These are phyloP conservation scores for Neurospora sp. DNA, from an alignment of 495 filamentous ascomycete species.

Conservation along the genomic window DNA sequence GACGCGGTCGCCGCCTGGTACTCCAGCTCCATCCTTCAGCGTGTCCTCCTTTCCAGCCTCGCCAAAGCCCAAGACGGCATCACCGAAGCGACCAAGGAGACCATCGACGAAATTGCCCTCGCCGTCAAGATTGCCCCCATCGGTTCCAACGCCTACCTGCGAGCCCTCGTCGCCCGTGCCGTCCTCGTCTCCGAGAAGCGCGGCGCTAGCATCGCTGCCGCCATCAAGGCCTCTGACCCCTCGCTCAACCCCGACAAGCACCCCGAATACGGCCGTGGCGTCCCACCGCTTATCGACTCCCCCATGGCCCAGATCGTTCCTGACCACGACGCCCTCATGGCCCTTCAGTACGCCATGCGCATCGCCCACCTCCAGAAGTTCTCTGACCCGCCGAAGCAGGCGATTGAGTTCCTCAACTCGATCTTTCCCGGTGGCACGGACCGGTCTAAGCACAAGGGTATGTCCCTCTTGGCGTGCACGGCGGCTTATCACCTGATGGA, in stretches of 20 bases:
- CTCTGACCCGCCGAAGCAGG: conserved; percentile 28
- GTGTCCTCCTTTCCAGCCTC: conserved; percentile 52
- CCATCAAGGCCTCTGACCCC: conserved; percentile 42
- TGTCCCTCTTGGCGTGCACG: conserved; percentile 65
- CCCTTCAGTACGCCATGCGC: conserved; percentile 74
- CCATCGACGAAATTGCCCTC: conserved; percentile 49
- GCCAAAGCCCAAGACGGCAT: conserved; percentile 28
- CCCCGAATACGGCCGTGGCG: conserved; percentile 11
- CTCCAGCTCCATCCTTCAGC: conserved; percentile 66
- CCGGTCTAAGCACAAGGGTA: conserved; percentile 33
- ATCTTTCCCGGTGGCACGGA: conserved; percentile 21
- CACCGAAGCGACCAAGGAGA: conserved; percentile 22
- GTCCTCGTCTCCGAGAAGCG: conserved; percentile 45
- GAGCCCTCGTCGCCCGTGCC: conserved; percentile 66
- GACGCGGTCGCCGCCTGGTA: conserved; percentile 90
- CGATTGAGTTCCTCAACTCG: conserved; percentile 36
- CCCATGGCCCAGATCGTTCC: conserved; percentile 23
- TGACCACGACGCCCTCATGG: conserved; percentile 55
- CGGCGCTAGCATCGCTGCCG: conserved; percentile 43
- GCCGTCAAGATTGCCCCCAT: conserved; percentile 70
- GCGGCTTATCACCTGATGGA: conserved; percentile 65
- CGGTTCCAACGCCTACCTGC: conserved; percentile 61
- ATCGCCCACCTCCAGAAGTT: conserved; percentile 54
- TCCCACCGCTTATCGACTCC: conserved; percentile 19
- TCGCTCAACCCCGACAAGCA: conserved; percentile 34